Base-by-base conservation (phyloP, 805 yeast genomes). In the Aciculoconidium aculeatum region DNA sequence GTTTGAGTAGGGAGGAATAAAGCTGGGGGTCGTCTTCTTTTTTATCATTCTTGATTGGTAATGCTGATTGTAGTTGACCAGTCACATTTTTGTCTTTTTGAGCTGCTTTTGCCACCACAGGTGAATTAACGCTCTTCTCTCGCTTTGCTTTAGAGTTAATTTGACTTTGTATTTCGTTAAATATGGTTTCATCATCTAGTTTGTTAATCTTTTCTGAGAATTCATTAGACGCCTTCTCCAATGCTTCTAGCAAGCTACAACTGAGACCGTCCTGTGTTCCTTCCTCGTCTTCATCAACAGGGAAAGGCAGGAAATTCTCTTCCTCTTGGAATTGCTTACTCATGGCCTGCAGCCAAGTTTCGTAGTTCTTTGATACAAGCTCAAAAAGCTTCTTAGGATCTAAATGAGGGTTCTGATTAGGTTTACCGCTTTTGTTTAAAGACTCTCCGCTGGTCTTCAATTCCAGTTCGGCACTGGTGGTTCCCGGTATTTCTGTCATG, bases 311-410 rank as follows among this genome's bases (percentile, higher is more conserved):
- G 27, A 37, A 55, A 21, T 42, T 32, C 12, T 45, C 55, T 10
- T 45, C 50, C 12, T 45, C 49, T 17, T 41, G 43, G 18, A 45
- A 45, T 30, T 45, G 53, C 21, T 41, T 42, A 31, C 45, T 49
- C 39, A 57, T 45, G 18, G 50, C 51, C 16, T 53, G 51, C 45
- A 48, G 63, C 67, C 67, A 62, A 8, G 49, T 41, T 18, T 59
- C 61, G 33, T 62, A 62, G 42, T 57, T 58, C 34, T 55, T 55
- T 6, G 59, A 42, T 11, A 58, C 56, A 20, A 53, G 38, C 23
- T 54, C 61, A 35, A 53, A 51, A 10, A 57, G 45, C 29, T 41
- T 42, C 31, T 49, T 42, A 11, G 55, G 58, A 30, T 53, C 49
- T n/a, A 40, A 12, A 11, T 26, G 30, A 15, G 31, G n/a, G 8